phyloP scores from a whole-genome alignment of 2,329 filamentous ascomycete species.

The Botrytis tulipae region DNA sequence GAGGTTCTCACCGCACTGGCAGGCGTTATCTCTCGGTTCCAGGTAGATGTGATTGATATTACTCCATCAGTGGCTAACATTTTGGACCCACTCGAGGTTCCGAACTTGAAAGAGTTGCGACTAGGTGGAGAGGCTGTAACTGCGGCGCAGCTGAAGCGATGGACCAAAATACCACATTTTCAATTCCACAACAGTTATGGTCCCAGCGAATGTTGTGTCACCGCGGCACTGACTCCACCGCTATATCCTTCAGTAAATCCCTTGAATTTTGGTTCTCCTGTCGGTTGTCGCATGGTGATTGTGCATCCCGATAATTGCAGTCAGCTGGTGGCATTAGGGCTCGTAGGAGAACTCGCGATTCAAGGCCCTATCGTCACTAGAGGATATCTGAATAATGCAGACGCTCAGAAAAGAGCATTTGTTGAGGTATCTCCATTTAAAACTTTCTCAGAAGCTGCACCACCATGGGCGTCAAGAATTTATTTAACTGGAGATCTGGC shows the following conservation, averaged over 20 bases:
- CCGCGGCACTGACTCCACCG: background rate
- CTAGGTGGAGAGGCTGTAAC: background rate
- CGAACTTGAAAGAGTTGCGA: background rate
- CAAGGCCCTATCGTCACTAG: conserved; percentile 29
- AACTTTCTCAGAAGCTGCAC: background rate
- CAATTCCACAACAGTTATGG: conserved; percentile 29
- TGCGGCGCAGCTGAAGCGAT: background rate
- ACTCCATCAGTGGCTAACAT: background rate
- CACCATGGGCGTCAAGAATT: background rate
- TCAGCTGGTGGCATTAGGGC: conserved; percentile 25
- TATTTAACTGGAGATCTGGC: conserved; percentile 14
- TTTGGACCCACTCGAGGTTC: background rate
- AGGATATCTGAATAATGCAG: conserved; percentile 29
- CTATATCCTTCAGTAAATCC: background rate
- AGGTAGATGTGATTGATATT: background rate
- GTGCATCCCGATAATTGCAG: conserved; percentile 23
- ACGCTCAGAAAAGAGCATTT: background rate
- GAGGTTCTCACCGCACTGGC: conserved; percentile 17
- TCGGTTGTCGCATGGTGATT: conserved; percentile 35
- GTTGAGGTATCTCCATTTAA: background rate
- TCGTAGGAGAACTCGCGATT: conserved; percentile 28
- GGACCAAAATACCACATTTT: background rate
- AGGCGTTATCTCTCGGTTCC: background rate
- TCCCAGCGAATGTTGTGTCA: conserved; percentile 8
- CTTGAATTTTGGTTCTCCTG: background rate